Percentiles rank a stretch among this genome's conserved stretches.
Conservation (phyloP, 257 asterid species). For the Capsicum pubescens region DNA sequence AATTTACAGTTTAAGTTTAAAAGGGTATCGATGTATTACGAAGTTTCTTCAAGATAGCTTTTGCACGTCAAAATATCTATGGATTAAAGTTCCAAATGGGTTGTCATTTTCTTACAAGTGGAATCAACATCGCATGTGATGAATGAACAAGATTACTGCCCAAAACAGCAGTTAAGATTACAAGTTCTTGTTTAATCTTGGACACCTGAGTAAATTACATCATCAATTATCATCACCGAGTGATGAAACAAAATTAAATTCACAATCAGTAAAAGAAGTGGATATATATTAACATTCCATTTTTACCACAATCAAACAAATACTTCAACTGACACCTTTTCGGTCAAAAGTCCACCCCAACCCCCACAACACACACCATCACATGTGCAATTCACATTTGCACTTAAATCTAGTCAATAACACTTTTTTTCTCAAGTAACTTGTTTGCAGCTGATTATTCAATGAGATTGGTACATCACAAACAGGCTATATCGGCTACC, state of each 20-base stretch:
- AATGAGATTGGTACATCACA: not conserved
- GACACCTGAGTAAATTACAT: not conserved
- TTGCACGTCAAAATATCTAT: not conserved
- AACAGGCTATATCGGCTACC: not conserved
- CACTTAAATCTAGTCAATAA: not conserved
- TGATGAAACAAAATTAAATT: not conserved
- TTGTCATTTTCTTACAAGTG: not conserved
- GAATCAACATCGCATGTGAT: not conserved
- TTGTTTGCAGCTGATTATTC: not conserved
- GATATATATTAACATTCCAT: slow-evolving; percentile 33
- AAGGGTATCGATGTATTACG: not conserved
- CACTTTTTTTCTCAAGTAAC: not conserved
- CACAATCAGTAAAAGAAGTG: not conserved
- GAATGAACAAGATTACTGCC: not conserved
- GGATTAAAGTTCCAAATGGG: not conserved
- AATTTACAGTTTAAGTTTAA: too few relatives aligned
- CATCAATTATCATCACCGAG: not conserved
- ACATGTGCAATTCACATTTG: not conserved
- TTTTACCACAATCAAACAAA: slow-evolving; percentile 34
- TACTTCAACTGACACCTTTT: slow-evolving; percentile 22
- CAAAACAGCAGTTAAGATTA: not conserved
- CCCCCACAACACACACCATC: too few relatives aligned
- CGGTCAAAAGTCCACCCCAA: slow-evolving; percentile 24
- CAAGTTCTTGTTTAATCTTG: not conserved
- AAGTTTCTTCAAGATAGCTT: not conserved